Base-by-base conservation (phyloP, 768 basidiomycete genomes). In the Podaxis carcinomalis region DNA sequence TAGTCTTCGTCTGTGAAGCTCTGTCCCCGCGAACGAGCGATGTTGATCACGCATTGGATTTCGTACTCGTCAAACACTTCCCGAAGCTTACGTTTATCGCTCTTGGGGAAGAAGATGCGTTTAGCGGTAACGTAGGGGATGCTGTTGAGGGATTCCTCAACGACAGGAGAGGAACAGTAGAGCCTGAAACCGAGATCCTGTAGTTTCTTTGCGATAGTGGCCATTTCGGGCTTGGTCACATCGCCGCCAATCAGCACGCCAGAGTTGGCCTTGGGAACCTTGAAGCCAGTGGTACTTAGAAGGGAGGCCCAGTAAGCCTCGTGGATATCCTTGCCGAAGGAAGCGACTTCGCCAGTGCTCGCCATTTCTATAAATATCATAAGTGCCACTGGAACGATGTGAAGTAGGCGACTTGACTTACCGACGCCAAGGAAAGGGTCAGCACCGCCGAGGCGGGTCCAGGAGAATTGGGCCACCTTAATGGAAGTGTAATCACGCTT, bases 391-490 rank as follows among this genome's bases (percentile, higher is more conserved):
- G 32, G 25, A n/a, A 27, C 6, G 9, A 28, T 16, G n/a, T 39
- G 51, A 16, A 42, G 2, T 28, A 50, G 40, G 7, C 56, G 28
- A 61, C 16, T 35, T 40, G 47, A 83, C 90, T 72, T 64, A 93
- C 92, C 92, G 56, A 96, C 93, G 62, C 95, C 94, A 63, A 98
- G 80, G 86, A 95, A 95, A 9, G 95, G 96, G 79, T 98, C 96
- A 19, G 96, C 96, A 61, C 96, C 96, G 23, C 86, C 93, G 40
- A 99, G 72, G 44, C 96, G 89, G 51, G 95, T 98, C 97, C 96
- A 99, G 10, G 92, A 94, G 80, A 99, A 98, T 69, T 98, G 96
- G 10, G 97, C 89, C 50, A 97, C 95, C 78, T 99, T 98, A 82
- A 99, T 92, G 6, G 94, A 89, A 14, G 89, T 90, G 73, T 98